These are phyloP conservation scores for Rosa chinensis DNA, from an alignment of 306 rosid species.

Conservation along the genomic window DNA sequence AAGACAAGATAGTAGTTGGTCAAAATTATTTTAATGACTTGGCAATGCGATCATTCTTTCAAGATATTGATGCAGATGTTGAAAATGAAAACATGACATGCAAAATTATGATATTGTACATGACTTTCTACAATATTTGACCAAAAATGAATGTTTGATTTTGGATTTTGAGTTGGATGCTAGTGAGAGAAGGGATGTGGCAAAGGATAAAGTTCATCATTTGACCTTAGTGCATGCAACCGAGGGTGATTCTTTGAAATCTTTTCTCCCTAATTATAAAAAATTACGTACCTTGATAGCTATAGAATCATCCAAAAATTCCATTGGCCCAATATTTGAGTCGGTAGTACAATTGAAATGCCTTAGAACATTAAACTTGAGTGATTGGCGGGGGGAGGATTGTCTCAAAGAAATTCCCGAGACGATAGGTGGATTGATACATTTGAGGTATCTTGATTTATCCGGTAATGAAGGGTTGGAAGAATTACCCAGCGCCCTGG, in stretches of 20 bases:
- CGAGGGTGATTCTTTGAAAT: rapidly evolving
- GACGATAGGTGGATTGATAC: not conserved
- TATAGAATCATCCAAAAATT: not conserved
- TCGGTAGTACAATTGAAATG: not conserved
- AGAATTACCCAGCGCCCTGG: not conserved
- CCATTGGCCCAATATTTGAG: not conserved
- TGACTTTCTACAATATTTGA: not conserved
- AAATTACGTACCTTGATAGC: not conserved
- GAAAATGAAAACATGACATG: not conserved
- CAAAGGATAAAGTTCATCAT: not conserved
- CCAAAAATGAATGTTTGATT: not conserved
- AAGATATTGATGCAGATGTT: not conserved
- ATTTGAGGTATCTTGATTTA: constrained; percentile 9
- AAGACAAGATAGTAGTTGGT: not conserved
- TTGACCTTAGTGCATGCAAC: not conserved
- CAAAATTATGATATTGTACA: constrained; percentile 2
- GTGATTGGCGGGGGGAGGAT: too few species aligned
- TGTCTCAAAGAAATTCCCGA: not conserved
- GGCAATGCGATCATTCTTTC: not conserved
- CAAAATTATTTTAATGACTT: not conserved
- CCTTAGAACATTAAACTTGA: not conserved
- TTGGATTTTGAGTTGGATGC: not conserved
- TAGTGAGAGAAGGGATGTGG: not conserved
- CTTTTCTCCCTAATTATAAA: not conserved
- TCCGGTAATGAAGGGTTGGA: rapidly evolving